These are phyloP conservation scores for Medicago truncatula DNA, from an alignment of 306 rosid genomes.

Conservation along the genomic window DNA sequence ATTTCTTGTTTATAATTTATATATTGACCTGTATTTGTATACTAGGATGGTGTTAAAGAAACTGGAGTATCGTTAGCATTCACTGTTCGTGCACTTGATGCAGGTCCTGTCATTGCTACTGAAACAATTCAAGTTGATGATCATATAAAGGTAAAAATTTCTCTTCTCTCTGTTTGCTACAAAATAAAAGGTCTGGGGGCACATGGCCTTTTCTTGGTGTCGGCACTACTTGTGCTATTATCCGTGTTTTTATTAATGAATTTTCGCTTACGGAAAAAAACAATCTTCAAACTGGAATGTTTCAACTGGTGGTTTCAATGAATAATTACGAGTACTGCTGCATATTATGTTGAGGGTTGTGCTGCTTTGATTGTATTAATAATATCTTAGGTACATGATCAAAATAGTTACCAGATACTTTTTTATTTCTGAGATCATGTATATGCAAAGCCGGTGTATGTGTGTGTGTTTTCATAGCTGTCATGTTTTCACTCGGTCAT, in stretches of 20 bases:
- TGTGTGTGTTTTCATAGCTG: slow-evolving; percentile 8
- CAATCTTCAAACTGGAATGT: background rate
- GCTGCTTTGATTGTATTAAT: slow-evolving; percentile 8
- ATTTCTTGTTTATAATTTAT: background rate
- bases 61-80: slow-evolving; percentile 92
- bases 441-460: background rate
- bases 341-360: slow-evolving; percentile 9
- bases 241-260: background rate
- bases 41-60: slow-evolving; percentile 84
- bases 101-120: slow-evolving; percentile 85
- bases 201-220: background rate
- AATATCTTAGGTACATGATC: background rate
- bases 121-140: slow-evolving; percentile 65
- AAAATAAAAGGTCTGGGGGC: background rate
- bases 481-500: background rate
- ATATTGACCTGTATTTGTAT: background rate
- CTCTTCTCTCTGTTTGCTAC: slow-evolving; percentile 29
- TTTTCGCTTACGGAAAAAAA: background rate
- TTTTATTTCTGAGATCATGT: background rate
- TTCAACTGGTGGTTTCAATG: slow-evolving; percentile 25
- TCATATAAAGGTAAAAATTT: slow-evolving; percentile 67
- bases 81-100: slow-evolving; percentile 90
- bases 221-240: background rate
- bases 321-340: slow-evolving; percentile 10
- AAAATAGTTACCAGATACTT: background rate